Evolutionary conservation across 1,139 yeast species (phyloP).

Genomic region (Yamadazyma membranifaciens): DNA sequence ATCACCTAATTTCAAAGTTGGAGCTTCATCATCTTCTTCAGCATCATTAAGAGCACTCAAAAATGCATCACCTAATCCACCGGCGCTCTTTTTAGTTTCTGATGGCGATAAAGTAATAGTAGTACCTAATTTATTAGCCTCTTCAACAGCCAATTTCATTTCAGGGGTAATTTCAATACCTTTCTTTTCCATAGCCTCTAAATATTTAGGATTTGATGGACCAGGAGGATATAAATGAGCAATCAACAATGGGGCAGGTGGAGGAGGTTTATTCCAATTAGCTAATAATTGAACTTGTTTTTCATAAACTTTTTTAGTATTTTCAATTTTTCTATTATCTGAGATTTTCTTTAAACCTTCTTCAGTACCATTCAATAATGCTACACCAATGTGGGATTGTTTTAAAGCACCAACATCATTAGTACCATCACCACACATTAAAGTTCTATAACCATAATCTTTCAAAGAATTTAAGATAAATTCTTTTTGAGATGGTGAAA

Average conservation of each 20-base stretch:
- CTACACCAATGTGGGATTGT: constrained; percentile 98
- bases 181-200: constrained; percentile 78
- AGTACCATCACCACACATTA: constrained; percentile 99
- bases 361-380: constrained; percentile 93
- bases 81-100: constrained; percentile 32
- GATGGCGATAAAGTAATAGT: constrained; percentile 27
- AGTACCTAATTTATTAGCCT: constrained; percentile 41
- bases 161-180: constrained; percentile 75
- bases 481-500: constrained; percentile 95
- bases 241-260: constrained; percentile 82
- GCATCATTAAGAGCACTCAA: constrained; percentile 68
- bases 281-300: constrained; percentile 78
- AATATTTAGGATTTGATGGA: constrained; percentile 81
- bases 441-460: constrained; percentile 85
- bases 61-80: constrained; percentile 68
- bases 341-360: constrained; percentile 89
- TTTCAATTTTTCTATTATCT: constrained; percentile 72
- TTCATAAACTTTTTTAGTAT: constrained; percentile 66
- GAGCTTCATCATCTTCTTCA: constrained; percentile 82
- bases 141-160: constrained; percentile 57
- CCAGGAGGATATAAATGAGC: constrained; percentile 98
- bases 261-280: constrained; percentile 81
- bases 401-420: constrained; percentile 99
- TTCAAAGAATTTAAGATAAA: constrained; percentile 81
- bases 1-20: constrained; percentile 92